A percentile compares a stretch with the other conserved stretches of the same genome.
These are phyloP conservation scores for Paraconiothyrium brasiliense DNA, from an alignment of 2,329 filamentous ascomycete species.

Conservation along the genomic window DNA sequence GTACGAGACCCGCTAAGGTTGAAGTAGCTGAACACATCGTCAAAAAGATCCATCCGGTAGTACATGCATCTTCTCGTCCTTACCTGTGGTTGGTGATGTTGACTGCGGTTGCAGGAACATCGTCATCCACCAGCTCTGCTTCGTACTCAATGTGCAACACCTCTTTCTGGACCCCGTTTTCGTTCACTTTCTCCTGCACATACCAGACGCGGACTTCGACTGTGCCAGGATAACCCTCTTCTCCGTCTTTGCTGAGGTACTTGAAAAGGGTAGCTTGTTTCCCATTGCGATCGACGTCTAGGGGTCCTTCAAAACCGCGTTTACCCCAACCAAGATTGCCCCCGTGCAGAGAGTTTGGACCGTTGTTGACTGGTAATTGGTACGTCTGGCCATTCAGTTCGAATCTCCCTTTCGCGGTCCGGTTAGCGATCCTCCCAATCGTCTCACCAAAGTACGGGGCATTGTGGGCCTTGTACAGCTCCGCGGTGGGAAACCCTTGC, in stretches of 20 bases:
- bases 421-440: constrained; percentile 85
- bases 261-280: constrained; percentile 57
- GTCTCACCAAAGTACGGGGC: constrained; percentile 88
- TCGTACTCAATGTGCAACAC: constrained; percentile 90
- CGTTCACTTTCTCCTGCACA: constrained; percentile 73
- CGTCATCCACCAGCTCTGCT: constrained; percentile 76
- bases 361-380: constrained; percentile 77
- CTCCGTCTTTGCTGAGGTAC: constrained; percentile 76
- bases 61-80: constrained; percentile 29
- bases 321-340: constrained; percentile 80
- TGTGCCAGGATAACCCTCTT: constrained; percentile 89
- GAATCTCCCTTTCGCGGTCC: constrained; percentile 77
- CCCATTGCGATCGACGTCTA: constrained; percentile 61
- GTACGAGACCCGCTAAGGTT: constrained; percentile 69
- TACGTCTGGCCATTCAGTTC: constrained; percentile 77
- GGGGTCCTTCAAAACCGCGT: constrained; percentile 77
- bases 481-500: constrained; percentile 79
- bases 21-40: constrained; percentile 64
- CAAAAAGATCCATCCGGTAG: neutral
- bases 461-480: constrained; percentile 78
- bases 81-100: constrained; percentile 97
- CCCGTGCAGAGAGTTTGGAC: constrained; percentile 70
- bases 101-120: constrained; percentile 87
- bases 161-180: constrained; percentile 69
- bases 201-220: constrained; percentile 83